These are phyloP conservation scores for Colletotrichum horii DNA, from an alignment of 2,329 filamentous ascomycete species.

Conservation along the genomic window DNA sequence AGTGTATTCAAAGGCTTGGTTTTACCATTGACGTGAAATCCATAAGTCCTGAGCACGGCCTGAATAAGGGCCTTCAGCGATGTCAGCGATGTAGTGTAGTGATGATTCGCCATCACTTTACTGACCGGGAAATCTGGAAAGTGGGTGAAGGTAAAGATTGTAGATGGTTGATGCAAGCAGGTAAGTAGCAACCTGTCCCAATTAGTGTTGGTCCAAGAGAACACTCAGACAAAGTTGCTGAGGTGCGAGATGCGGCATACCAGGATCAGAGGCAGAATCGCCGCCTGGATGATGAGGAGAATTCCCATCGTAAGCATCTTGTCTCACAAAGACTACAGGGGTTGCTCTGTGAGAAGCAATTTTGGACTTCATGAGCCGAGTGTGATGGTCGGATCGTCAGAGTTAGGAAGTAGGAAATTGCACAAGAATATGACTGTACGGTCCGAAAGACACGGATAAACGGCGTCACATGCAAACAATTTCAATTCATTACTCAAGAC, in stretches of 20 bases:
- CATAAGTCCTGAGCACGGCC: not conserved
- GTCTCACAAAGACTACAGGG: not conserved
- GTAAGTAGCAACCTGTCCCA: not conserved
- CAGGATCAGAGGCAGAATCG: not conserved
- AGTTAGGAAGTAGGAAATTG: not conserved
- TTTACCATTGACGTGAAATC: not conserved
- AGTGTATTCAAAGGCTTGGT: not conserved
- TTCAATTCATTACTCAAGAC: not conserved
- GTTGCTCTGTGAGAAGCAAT: not conserved
- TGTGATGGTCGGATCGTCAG: not conserved
- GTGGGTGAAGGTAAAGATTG: not conserved
- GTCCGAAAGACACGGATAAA: not conserved
- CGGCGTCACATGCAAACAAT: not conserved
- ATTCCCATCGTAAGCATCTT: not conserved
- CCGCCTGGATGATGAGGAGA: not conserved
- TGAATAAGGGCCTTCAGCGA: not conserved
- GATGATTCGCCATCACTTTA: not conserved
- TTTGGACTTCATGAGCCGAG: not conserved
- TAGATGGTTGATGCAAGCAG: not conserved
- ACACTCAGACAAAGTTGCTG: not conserved
- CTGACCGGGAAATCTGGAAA: not conserved
- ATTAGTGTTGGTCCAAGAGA: not conserved
- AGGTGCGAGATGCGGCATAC: not conserved
- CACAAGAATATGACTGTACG: not conserved
- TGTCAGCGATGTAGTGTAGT: not conserved